Base-by-base conservation (phyloP, 2,329 filamentous ascomycete genomes). In the Pleoardoris graminearum region DNA sequence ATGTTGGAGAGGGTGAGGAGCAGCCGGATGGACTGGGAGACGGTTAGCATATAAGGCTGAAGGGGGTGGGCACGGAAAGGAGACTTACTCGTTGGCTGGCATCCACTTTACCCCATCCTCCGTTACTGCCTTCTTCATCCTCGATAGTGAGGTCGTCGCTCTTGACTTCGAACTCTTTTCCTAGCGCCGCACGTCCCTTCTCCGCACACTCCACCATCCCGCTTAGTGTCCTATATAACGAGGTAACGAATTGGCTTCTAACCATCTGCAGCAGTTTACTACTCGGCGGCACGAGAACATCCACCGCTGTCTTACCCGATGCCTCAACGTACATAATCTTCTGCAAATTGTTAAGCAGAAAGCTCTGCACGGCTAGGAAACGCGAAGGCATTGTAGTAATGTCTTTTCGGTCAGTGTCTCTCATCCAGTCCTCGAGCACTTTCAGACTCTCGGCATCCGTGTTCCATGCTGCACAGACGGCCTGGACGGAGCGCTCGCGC, bases 171-270 rank as follows among this genome's bases (percentile, higher is more conserved):
- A 79, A 79, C 7, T 78, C 77, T 19, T 77, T 76, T 39, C 87
- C 85, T 0, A 83, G 77, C 61, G 84, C 85, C 61, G 86, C 84
- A 12, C 85, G 73, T 3, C 86, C 82, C 51, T 85, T 85, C 75
- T 97, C 91, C 3, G 94, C 93, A 72, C 96, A 97, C 75, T 97
- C 94, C 1, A 99, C 91, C 85, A 99, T 93, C 19, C 93, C 94
- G 64, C 90, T 95, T 32, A 99, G 77, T 6, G 91, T 91, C 72
- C 96, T 96, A 75, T 97, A 97, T 37, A 99, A 77, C 52, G 92
- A 96, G 6, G 88, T 91, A 14, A 96, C 91, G 67, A 99, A 99
- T 68, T 96, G 91, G 59, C 86, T 88, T 59, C 92, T 85, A 14
- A 97, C 91, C 84, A 92, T 91, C 71, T 96, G 90, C 37, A 97